Percentiles rank a stretch among this genome's conserved stretches.
Evolutionary conservation across 331 rosid species (phyloP).

Genomic region (Erythrophleum ivorense): DNA sequence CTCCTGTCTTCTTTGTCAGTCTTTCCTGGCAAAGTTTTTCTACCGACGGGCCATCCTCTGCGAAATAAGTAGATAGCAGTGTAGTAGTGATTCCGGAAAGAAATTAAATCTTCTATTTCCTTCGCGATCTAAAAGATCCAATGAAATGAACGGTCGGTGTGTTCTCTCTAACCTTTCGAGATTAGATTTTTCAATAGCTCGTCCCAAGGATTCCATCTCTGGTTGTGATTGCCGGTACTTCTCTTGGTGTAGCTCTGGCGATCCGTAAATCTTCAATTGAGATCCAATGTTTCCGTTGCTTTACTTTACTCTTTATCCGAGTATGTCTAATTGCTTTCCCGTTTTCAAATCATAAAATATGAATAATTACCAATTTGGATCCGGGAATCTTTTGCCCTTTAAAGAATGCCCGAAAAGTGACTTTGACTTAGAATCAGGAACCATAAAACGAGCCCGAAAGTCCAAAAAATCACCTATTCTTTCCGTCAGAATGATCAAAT

Average conservation of each 20-base stretch:
- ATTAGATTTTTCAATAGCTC: background rate
- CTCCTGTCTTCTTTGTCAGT: too few relatives aligned
- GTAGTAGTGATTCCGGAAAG: too few relatives aligned
- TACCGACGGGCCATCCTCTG: too few relatives aligned
- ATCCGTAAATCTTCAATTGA: background rate
- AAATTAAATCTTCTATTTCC: too few relatives aligned
- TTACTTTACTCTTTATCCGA: background rate
- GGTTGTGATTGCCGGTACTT: background rate
- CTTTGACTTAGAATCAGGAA: slow-evolving; percentile 80
- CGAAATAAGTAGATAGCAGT: too few relatives aligned
- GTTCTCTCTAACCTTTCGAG: background rate
- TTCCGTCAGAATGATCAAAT: slow-evolving; percentile 72
- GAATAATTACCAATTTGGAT: slow-evolving; percentile 66
- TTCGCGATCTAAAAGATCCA: too few relatives aligned
- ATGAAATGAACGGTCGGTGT: background rate
- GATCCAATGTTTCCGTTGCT: background rate
- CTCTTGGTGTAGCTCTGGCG: background rate
- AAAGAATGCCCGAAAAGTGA: slow-evolving; percentile 61
- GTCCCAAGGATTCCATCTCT: background rate
- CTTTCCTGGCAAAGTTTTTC: too few relatives aligned
- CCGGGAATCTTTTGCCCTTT: slow-evolving; percentile 66
- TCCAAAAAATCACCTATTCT: slow-evolving; percentile 42
- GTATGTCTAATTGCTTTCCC: background rate
- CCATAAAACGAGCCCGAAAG: slow-evolving; percentile 61
- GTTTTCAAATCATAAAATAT: slow-evolving; percentile 43